Percentiles rank a stretch among this genome's conserved stretches.
phyloP scores from a whole-genome alignment of 768 basidiomycete genomes.

The Cantharellus cinnabarinus region DNA sequence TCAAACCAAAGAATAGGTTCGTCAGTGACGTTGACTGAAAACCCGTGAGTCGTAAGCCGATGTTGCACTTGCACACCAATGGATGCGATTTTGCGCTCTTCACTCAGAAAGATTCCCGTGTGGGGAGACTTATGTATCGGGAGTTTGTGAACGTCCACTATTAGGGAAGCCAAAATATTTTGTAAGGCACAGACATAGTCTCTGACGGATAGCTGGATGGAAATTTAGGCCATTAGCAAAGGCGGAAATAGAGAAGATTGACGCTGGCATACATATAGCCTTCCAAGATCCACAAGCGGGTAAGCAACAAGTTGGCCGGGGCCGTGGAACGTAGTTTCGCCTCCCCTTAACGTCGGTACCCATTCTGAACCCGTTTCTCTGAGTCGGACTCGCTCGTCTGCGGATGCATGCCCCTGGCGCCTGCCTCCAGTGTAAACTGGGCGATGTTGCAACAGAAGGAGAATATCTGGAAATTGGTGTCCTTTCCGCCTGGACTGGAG shows the following conservation, averaged over 20 bases:
- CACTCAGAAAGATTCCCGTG: slow-evolving; percentile 76
- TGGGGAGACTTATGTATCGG: slow-evolving; percentile 42
- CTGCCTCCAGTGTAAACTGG: slow-evolving; percentile 94
- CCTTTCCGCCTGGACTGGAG: slow-evolving; percentile 27
- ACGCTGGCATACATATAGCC: slow-evolving; percentile 36
- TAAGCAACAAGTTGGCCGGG: slow-evolving; percentile 96
- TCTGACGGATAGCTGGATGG: slow-evolving; percentile 26
- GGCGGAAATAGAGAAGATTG: background rate
- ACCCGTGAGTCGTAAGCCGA: slow-evolving; percentile 85
- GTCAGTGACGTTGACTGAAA: slow-evolving; percentile 71
- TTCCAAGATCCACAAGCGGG: slow-evolving; percentile 75
- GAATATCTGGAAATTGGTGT: slow-evolving; percentile 27
- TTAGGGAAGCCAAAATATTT: slow-evolving; percentile 40
- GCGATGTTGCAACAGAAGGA: slow-evolving; percentile 71
- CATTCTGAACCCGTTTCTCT: slow-evolving; percentile 72
- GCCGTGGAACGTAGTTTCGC: slow-evolving; percentile 91
- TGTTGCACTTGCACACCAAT: slow-evolving; percentile 95
- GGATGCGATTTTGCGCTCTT: slow-evolving; percentile 72
- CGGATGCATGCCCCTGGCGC: slow-evolving; percentile 38
- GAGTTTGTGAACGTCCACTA: slow-evolving; percentile 40
- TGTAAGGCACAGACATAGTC: slow-evolving; percentile 79
- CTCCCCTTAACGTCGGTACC: slow-evolving; percentile 61
- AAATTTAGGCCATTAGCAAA: background rate
- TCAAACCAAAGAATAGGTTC: slow-evolving; percentile 78
- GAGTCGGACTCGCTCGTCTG: slow-evolving; percentile 46